Base-by-base conservation (phyloP, 73 alveolate species). In the Paramecium bursaria region DNA sequence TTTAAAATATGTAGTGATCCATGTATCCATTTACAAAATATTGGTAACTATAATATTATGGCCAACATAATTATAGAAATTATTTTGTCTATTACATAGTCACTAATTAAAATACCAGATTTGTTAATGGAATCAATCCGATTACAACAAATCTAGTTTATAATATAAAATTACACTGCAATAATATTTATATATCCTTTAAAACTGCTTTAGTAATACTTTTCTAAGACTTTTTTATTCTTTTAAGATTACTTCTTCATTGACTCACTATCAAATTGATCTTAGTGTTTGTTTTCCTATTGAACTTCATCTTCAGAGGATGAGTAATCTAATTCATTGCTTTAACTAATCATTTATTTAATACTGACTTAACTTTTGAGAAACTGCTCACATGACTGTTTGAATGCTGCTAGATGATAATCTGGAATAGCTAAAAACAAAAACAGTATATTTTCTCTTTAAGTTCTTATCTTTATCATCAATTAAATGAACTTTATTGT, bases 391-490 rank as follows among this genome's bases (percentile, higher is more conserved):
- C 74, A 53, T 19, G 48, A 25, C 35, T 39, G 48, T 15, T 75
- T 50, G 0, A 75, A 26, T 1, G 35, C 15, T 9, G 25, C 14
- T 21, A 75, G 25, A 27, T 75, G 88, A 3, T 48, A 50, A 27
- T 29, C 39, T 0, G 88, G 88, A 33, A 75, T 75, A 75, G 48
- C 88, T 35, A 75, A 75, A 42, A 75, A 75, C 29, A 75, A 50
- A 15, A 75, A 75, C 1, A 75, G 75, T 4, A 75, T 50, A 4
- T 50, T 51, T 33, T 75, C 88, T 30, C 88, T 75, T 29, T 75
- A 25, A 44, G 35, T 48, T 75, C 50, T 75, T 2, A 75, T 75
- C 14, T 55, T 21, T 10, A 75, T 30, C 77, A 50, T 75, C 23
- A 75, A 35, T 15, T 44, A 49, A 4, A 75, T 75, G 35, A 75